phyloP scores from a whole-genome alignment of 2,329 filamentous ascomycete species.

The Arachnomyces sp. region DNA sequence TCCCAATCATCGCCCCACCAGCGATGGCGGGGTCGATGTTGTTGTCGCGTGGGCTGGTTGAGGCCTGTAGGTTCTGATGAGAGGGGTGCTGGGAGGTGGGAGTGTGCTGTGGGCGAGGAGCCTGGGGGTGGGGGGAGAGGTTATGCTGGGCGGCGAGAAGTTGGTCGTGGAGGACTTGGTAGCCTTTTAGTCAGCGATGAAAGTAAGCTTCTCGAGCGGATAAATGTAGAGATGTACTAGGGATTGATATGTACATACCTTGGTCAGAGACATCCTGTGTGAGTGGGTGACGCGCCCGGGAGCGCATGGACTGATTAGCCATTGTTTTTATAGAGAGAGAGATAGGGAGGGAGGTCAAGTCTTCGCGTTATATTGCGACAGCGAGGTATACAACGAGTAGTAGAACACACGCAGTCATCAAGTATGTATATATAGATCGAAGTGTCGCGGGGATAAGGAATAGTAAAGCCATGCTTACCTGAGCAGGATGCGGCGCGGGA shows the following conservation, averaged over 20 bases:
- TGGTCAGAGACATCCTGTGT: conserved; percentile 37
- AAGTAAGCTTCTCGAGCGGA: not conserved
- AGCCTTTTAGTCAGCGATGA: not conserved
- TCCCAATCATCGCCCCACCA: conserved; percentile 39
- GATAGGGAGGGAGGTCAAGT: too few relatives aligned
- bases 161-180: conserved; percentile 53
- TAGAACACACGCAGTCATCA: too few relatives aligned
- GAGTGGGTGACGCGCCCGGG: conserved; percentile 10
- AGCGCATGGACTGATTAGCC: not conserved
- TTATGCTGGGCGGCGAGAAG: conserved; percentile 45
- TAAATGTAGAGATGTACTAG: not conserved
- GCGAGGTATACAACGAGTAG: too few relatives aligned
- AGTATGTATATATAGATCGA: not conserved
- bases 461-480: conserved; percentile 45
- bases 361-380: too few relatives aligned
- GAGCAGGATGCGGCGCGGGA: conserved; percentile 44
- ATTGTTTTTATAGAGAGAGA: too few relatives aligned
- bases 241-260: conserved; percentile 26
- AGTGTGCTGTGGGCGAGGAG: conserved; percentile 31
- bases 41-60: conserved; percentile 38
- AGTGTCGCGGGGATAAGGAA: conserved; percentile 16
- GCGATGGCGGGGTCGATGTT: conserved; percentile 54
- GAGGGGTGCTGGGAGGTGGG: conserved; percentile 27
- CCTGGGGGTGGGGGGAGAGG: conserved; percentile 38
- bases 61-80: conserved; percentile 23